A percentile compares a stretch with the other conserved stretches of the same genome.
Evolutionary conservation across 108 stramenopile genomes (phyloP).

Genomic region (Nannochloropsis salina): DNA sequence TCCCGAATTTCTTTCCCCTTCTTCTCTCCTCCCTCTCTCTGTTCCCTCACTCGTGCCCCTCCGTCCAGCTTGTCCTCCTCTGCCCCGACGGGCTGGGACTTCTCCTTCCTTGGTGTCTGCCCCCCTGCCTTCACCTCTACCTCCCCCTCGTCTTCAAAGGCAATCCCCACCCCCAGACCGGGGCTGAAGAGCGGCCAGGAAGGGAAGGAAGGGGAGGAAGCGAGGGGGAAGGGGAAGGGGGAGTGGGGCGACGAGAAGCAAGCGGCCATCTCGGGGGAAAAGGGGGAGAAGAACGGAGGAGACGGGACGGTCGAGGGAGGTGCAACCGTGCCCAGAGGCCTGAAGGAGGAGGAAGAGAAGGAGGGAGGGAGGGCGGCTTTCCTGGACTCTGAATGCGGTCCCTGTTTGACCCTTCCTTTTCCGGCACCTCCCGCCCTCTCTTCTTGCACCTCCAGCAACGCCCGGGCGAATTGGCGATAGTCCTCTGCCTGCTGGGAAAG

Average conservation of each 20-base stretch:
- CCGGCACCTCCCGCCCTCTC: neutral
- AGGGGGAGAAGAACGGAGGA: too few relatives aligned
- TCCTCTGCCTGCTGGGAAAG: neutral
- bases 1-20: neutral
- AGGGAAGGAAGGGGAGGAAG: too few relatives aligned
- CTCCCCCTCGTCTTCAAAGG: neutral
- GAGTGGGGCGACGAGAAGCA: too few relatives aligned
- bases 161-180: neutral
- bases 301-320: too few relatives aligned
- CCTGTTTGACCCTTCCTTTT: neutral
- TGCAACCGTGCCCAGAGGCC: too few relatives aligned
- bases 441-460: neutral
- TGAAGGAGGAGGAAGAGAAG: neutral
- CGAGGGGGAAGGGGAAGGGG: too few relatives aligned
- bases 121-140: neutral
- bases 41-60: neutral
- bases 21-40: neutral
- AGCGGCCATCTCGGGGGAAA: too few relatives aligned
- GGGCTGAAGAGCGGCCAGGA: too few relatives aligned
- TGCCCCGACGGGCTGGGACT: too few relatives aligned
- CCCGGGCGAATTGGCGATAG: neutral
- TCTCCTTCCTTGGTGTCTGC: neutral
- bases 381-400: too few relatives aligned
- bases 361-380: neutral
- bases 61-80: neutral